These are phyloP conservation scores for Physcomitrium patens DNA, from an alignment of 225 moss, liverwort and hornwort species.

Conservation along the genomic window DNA sequence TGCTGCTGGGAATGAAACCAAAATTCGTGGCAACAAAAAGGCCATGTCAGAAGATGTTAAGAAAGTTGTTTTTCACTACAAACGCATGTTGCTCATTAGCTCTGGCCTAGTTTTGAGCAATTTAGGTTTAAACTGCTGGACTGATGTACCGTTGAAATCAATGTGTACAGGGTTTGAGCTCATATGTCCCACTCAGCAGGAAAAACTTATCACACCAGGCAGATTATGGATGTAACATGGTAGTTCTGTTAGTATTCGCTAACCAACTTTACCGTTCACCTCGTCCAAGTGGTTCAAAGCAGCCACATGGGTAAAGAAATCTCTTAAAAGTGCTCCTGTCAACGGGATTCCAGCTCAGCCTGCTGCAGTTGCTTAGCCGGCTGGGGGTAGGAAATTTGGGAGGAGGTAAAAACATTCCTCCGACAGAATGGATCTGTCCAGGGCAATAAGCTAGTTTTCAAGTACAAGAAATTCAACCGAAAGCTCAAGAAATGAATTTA, in stretches of 20 bases:
- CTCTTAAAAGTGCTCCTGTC: slow-evolving; percentile 51
- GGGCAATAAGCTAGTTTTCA: slow-evolving; percentile 96
- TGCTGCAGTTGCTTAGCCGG: slow-evolving; percentile 46
- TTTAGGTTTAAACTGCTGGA: slow-evolving; percentile 1
- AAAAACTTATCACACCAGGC: neutral
- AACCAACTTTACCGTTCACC: neutral
- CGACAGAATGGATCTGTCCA: slow-evolving; percentile 84
- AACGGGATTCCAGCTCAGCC: slow-evolving; percentile 48
- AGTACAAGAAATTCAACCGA: slow-evolving; percentile 85
- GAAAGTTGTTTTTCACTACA: slow-evolving; percentile 32
- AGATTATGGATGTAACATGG: neutral
- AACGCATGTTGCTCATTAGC: neutral
- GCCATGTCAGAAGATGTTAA: slow-evolving; percentile 67
- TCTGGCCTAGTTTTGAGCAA: neutral
- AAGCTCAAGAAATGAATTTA: slow-evolving; percentile 57
- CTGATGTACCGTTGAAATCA: slow-evolving; percentile 1
- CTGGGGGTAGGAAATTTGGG: slow-evolving; percentile 68
- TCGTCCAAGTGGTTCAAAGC: slow-evolving; percentile 57
- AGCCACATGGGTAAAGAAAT: slow-evolving; percentile 55
- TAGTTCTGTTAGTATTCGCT: neutral
- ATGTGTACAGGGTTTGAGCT: slow-evolving; percentile 2
- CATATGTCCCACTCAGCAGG: slow-evolving; percentile 6
- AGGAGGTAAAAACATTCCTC: slow-evolving; percentile 88
- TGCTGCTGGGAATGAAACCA: slow-evolving; percentile 62
- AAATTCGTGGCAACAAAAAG: slow-evolving; percentile 63